Base-by-base conservation (phyloP, 805 yeast species). In the Pachysolen tannophilus region DNA sequence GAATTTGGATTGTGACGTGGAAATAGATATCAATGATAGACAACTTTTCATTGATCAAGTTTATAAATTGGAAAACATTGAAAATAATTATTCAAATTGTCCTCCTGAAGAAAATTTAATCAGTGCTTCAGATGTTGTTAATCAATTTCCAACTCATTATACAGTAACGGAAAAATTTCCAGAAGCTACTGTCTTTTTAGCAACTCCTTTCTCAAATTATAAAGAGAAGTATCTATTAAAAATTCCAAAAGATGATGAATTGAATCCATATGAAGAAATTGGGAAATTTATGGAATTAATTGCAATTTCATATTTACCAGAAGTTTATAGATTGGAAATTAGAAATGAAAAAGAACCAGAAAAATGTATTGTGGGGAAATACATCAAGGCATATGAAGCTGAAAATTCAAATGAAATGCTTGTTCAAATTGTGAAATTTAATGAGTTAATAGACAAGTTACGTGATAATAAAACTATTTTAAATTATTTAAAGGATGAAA, bases 261-360 rank as follows among this genome's bases (percentile, higher is more conserved):
- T 75, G 27, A 77, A 78, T 47, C 84, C 87, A 4, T 58, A 77
- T 30, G 69, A 63, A 33, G 90, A 82, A 45, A 64, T 81, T 35
- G 79, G 75, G 4, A 61, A 61, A 36, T 49, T 56, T 19, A 69
- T 72, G 68, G 73, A 65, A 32, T 35, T 67, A 25, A 48, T 58
- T 11, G 59, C 75, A 0, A 20, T 48, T 17, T 45, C 52, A 8
- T 69, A 55, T 42, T 56, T 72, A 21, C 75, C 75, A 1, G 53
- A 55, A 13, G 50, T 50, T 2, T 53, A 57, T 27, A 47, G 49
- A 27, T 26, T 36, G 6, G 43, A 56, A 41, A 58, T 67, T 20
- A 49, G 59, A 25, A 53, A 67, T 33, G 50, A 59, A 14, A 41
- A 50, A 14, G 44, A 50, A 5, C 68, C 70, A 5, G 44, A 45